phyloP scores from a whole-genome alignment of 768 basidiomycete genomes.

The Galerina marginata region DNA sequence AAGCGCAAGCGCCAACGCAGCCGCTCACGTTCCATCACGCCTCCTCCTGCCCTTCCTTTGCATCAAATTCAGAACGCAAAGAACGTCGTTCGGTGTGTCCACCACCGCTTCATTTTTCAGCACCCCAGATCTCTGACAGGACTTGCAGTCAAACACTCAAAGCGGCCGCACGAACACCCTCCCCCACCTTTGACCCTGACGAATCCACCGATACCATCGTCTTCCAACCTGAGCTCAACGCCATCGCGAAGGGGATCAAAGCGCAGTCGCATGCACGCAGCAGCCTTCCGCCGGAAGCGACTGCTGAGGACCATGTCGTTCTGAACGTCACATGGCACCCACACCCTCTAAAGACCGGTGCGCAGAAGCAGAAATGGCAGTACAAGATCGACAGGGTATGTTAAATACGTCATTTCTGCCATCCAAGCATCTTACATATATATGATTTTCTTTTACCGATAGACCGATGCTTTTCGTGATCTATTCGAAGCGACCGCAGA shows the following conservation, averaged over 20 bases:
- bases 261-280: constrained; percentile 30
- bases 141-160: constrained; percentile 53
- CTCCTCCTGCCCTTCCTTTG: constrained; percentile 66
- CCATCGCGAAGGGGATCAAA: constrained; percentile 49
- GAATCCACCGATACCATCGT: constrained; percentile 55
- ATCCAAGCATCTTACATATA: background rate
- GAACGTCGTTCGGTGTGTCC: constrained; percentile 61
- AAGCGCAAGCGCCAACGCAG: constrained; percentile 58
- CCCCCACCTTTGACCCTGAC: constrained; percentile 49
- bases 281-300: constrained; percentile 36
- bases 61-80: constrained; percentile 62
- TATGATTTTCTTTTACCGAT: background rate
- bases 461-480: constrained; percentile 70
- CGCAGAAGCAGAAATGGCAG: constrained; percentile 45
- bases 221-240: constrained; percentile 66
- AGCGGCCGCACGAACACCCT: constrained; percentile 43
- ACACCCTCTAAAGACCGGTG: constrained; percentile 59
- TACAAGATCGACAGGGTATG: constrained; percentile 67
- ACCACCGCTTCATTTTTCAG: background rate
- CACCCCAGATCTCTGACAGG: background rate
- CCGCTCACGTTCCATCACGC: constrained; percentile 77
- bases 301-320: constrained; percentile 43
- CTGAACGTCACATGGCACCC: constrained; percentile 68
- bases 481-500: constrained; percentile 74
- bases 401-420: constrained; percentile 1